These are phyloP conservation scores for Mycena kentingensis DNA, from an alignment of 768 basidiomycete species.

Conservation along the genomic window DNA sequence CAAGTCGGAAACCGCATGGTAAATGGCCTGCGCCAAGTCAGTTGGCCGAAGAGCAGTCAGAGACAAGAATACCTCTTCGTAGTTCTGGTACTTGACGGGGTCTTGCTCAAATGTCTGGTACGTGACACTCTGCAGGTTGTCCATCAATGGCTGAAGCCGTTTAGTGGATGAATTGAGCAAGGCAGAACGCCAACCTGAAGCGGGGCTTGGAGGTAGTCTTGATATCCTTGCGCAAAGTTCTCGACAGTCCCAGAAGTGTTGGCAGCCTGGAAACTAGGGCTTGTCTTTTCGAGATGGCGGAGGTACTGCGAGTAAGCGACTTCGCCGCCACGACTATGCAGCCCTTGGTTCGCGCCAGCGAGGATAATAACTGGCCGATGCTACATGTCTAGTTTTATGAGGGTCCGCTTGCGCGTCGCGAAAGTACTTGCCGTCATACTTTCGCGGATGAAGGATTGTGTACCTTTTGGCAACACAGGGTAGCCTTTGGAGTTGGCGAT, in stretches of 20 bases:
- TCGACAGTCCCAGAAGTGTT: slow-evolving; percentile 77
- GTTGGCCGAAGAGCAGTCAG: slow-evolving; percentile 13
- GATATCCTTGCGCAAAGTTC: slow-evolving; percentile 89
- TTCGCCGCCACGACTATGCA: slow-evolving; percentile 83
- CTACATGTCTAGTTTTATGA: slow-evolving; percentile 44
- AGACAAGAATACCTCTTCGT: slow-evolving; percentile 73
- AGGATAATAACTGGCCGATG: slow-evolving; percentile 86
- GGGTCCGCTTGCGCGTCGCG: slow-evolving; percentile 14
- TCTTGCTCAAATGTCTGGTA: slow-evolving; percentile 99
- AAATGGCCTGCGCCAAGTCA: slow-evolving; percentile 64
- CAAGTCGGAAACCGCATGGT: slow-evolving; percentile 74
- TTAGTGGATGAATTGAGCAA: slow-evolving; percentile 10
- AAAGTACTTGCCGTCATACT: slow-evolving; percentile 73
- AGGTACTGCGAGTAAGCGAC: slow-evolving; percentile 90
- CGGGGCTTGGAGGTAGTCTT: slow-evolving; percentile 94
- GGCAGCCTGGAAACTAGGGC: slow-evolving; percentile 62
- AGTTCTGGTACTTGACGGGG: slow-evolving; percentile 93
- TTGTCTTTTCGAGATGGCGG: slow-evolving; percentile 79
- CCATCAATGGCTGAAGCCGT: slow-evolving; percentile 81
- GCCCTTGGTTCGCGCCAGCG: slow-evolving; percentile 59
- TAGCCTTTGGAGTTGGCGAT: slow-evolving; percentile 96
- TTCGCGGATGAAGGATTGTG: slow-evolving; percentile 87
- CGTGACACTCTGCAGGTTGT: slow-evolving; percentile 91
- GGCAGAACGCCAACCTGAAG: slow-evolving; percentile 60
- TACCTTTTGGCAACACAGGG: slow-evolving; percentile 91